Evolutionary conservation across 345 rosid genomes (phyloP), one percentile per base, ranked within the genome.

Genomic region (Kandelia obovata): DNA sequence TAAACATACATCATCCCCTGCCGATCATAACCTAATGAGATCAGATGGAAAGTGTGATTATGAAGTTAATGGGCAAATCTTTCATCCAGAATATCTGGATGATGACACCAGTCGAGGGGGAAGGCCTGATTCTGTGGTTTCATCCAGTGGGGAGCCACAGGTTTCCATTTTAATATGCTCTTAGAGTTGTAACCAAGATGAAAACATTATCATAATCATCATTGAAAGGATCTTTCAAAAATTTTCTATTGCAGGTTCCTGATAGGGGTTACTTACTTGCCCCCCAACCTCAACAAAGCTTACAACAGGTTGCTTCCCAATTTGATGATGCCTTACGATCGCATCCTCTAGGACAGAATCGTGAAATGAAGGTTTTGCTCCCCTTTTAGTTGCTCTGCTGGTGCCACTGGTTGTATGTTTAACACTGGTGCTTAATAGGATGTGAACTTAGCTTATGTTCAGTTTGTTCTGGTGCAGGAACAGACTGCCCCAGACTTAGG

Each of bases 221-320:
- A 4, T 53, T 71, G 30, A 75, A 65, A 53, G 34, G 32, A 37
- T 60, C 15, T 26, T 25, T 5, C 59, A 20, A 65, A 73, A 73
- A 34, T 43, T 65, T 4, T 4, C 49, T 58, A 72, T 62, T 67
- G 49, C 89, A 94, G 97, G 90, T 70, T 66, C 73, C 71, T 56
- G 84, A 85, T 61, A 71, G 82, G 74, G 77, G 82, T 71, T 81
- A 83, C 77, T 39, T 80, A 68, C 81, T 71, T 53, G 70, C 77
- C 23, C 67, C 84, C 58, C 78, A 80, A 21, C 61, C 85, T 46
- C 90, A 88, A 72, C 87, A 83, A 73, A 83, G 69, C 78, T 66
- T 82, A 66, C 84, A 81, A 65, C 90, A 85, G 72, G 79, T 88
- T 74, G 83, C 99, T 79, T 86, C 87, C 61, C 92, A 88, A 47